Evolutionary conservation across 2,329 filamentous ascomycete genomes (phyloP).

Genomic region (Stachybotrys chartarum): DNA sequence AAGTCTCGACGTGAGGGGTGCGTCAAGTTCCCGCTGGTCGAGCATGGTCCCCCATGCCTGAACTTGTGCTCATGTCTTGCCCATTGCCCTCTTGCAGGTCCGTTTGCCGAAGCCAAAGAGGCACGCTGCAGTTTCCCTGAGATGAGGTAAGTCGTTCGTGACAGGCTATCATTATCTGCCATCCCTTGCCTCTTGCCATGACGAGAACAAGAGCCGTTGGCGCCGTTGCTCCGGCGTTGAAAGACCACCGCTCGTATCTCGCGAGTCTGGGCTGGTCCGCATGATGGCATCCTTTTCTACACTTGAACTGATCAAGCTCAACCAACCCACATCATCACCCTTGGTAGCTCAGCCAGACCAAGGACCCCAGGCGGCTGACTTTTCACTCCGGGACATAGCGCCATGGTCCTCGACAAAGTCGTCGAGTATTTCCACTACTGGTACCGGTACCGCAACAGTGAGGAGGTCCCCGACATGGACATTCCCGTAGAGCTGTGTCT

Average conservation of each 20-base stretch:
- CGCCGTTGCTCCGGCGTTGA: neutral
- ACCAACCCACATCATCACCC: slow-evolving; percentile 1
- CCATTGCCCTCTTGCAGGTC: slow-evolving; percentile 30
- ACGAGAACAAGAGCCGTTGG: slow-evolving; percentile 16
- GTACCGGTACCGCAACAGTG: slow-evolving; percentile 62
- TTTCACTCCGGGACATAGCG: slow-evolving; percentile 37
- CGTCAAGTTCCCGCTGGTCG: slow-evolving; percentile 7
- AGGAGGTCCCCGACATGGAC: slow-evolving; percentile 74
- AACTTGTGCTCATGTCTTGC: neutral
- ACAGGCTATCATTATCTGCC: slow-evolving; percentile 5
- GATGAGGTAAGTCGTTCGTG: slow-evolving; percentile 54
- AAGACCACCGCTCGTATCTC: slow-evolving; percentile 33
- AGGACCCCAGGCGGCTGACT: neutral
- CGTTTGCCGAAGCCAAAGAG: slow-evolving; percentile 57
- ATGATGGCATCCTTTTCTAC: slow-evolving; percentile 44
- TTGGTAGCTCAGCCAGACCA: slow-evolving; percentile 1
- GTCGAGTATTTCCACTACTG: slow-evolving; percentile 81
- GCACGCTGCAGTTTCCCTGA: slow-evolving; percentile 63
- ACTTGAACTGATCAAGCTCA: slow-evolving; percentile 52
- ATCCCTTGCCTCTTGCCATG: slow-evolving; percentile 19
- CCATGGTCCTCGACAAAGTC: slow-evolving; percentile 69
- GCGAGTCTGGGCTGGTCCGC: slow-evolving; percentile 29
- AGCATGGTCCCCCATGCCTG: slow-evolving; percentile 14
- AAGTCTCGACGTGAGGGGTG: slow-evolving; percentile 66
- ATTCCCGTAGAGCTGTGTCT: slow-evolving; percentile 73